Base-by-base conservation (phyloP, 768 basidiomycete species). In the Phaffia tasmanica region DNA sequence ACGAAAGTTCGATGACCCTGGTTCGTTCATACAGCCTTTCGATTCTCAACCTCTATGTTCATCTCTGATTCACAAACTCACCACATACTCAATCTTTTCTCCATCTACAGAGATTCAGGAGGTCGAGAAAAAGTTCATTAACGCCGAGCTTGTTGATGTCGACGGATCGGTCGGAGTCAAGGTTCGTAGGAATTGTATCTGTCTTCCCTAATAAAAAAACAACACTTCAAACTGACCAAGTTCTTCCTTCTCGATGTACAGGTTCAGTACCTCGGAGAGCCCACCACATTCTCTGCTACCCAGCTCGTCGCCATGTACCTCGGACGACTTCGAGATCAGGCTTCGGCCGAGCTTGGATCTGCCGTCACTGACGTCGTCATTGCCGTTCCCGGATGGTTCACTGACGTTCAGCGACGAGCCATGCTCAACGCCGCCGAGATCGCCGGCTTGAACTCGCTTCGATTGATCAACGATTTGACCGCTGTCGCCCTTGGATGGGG, bases 401-500 rank as follows among this genome's bases (percentile, higher is more conserved):
- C 93, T 70, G 94, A 99, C 73, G 78, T 85, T 62, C 95, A 99
- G 77, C 84, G 94, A 63, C 84, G 93, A 46, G 91, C 93, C 0
- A 74, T 94, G 69, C 82, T 91, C 65, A 90, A 93, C 72, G 91
- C 95, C 35, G 91, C 91, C 53, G 74, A 83, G 67, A 89, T 99
- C 73, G 90, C 89, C 64, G 86, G 87, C 67, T 83, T 98, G 69
- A 95, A 91, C 77, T 79, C 84, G 70, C 88, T 98, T 69, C 89
- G 94, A 61, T 82, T 99, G 77, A 90, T 98, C 81, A 97, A 97
- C 80, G 95, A 98, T 76, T 86, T 87, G 65, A 98, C 94, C 70
- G 95, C 94, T 62, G 83, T 86, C 65, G 95, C 95, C 50, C 86
- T 99, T 76, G 91, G 89, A 62, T 99, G 94, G 79, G 95, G 95